Percentiles rank a stretch among this genome's conserved stretches.
Conservation (phyloP, 345 rosid genomes). For the Moringa oleifera region DNA sequence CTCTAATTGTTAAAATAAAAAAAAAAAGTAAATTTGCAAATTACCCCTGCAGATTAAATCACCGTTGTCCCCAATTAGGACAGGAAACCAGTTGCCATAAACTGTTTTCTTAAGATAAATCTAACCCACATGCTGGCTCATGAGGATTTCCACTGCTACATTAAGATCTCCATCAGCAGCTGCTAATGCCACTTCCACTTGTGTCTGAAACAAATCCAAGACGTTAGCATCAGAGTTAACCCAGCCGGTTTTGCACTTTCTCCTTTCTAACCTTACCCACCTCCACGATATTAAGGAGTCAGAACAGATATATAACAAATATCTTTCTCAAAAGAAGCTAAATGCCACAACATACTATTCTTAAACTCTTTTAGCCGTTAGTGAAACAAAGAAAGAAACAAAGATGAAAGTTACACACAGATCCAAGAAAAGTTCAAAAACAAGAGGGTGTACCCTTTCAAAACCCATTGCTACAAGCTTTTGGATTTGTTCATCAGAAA, state of each 20-base stretch:
- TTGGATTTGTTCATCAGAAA: slow-evolving; percentile 66
- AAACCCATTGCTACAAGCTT: slow-evolving; percentile 92
- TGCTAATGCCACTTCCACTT: slow-evolving; percentile 91
- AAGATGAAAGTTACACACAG: background rate
- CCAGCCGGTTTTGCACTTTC: background rate
- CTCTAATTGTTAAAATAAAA: background rate
- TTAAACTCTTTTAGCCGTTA: background rate
- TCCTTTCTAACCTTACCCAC: background rate
- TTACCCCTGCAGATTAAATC: slow-evolving; percentile 32
- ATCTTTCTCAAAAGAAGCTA: background rate
- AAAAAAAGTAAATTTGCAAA: slow-evolving; percentile 1
- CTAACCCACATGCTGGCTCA: slow-evolving; percentile 73
- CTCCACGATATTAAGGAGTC: too few species aligned
- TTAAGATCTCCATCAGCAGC: slow-evolving; percentile 90
- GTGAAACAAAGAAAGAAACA: background rate
- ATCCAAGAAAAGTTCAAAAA: background rate
- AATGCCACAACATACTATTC: background rate
- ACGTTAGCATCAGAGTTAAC: background rate
- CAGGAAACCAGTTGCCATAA: background rate
- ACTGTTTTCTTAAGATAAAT: background rate
- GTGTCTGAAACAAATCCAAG: slow-evolving; percentile 54
- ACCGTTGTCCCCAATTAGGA: slow-evolving; percentile 4
- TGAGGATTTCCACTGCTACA: slow-evolving; percentile 89
- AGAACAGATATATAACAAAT: too few species aligned
- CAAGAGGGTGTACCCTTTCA: slow-evolving; percentile 49